Base-by-base conservation (phyloP, 495 filamentous ascomycete species). In the Daldinia bambusicola region DNA sequence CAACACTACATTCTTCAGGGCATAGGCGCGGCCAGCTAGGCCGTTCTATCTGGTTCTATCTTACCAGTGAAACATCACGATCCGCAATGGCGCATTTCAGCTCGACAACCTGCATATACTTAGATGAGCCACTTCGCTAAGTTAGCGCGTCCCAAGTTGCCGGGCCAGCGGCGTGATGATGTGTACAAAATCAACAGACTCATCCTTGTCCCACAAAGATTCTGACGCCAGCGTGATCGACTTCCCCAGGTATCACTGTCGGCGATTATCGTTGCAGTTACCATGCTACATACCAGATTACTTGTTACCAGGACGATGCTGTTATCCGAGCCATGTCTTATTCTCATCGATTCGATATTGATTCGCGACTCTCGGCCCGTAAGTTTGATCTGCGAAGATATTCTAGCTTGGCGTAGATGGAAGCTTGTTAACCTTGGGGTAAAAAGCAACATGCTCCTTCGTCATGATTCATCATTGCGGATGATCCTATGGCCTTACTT, bases 281-380 rank as follows among this genome's bases (percentile, higher is more conserved):
- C 40, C 3, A 56, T 56, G 18, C 50, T 22, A 55, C 41, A 55
- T 48, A n/a, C 38, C 4, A 55, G 16, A 53, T 56, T 37, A 51
- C 56, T 67, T 40, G 55, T 55, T 50, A 41, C 43, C 22, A 63
- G 31, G 63, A 57, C 55, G 14, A 64, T 57, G 45, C 31, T 14
- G 60, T 63, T 67, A 58, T 31, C 70, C 70, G 55, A 72, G 18
- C n/a, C 40, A 65, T 57, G 70, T 72, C 64, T 68, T 60, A 64
- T 40, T 56, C 67, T 60, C 51, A 37, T 62, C 59, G n/a, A 51
- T 40, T 34, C 26, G 5, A 16, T 41, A 52, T 62, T 55, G 41
- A 63, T 63, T 55, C 36, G 45, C 48, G 8, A 13, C 3, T 51
- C 26, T 48, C 26, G 41, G 51, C 16, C 56, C 30, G 30, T 50